Percentiles rank a stretch among this genome's conserved stretches.
These are phyloP conservation scores for Mycena chlorophos DNA, from an alignment of 768 basidiomycete genomes.

Conservation along the genomic window DNA sequence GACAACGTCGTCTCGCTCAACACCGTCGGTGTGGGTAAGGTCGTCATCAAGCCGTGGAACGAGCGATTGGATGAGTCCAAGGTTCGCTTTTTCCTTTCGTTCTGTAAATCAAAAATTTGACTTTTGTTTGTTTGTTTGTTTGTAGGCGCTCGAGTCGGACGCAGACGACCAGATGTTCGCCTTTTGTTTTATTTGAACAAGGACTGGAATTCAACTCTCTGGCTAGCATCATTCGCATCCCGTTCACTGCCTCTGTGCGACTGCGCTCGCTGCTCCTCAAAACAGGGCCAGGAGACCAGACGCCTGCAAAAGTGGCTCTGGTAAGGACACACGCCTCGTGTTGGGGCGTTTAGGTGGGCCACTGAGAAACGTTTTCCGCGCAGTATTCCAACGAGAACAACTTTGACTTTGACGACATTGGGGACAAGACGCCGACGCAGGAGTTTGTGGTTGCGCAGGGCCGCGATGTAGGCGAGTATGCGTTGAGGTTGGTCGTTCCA, in stretches of 20 bases:
- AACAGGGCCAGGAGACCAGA: constrained; percentile 77
- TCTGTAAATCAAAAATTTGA: constrained; percentile 1
- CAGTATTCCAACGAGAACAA: constrained; percentile 79
- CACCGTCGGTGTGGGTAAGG: constrained; percentile 47
- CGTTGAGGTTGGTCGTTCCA: constrained; percentile 61
- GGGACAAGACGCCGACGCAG: constrained; percentile 63
- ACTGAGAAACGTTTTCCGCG: not conserved
- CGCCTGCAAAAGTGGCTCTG: constrained; percentile 68
- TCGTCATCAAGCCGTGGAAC: constrained; percentile 87
- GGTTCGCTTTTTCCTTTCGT: constrained; percentile 53
- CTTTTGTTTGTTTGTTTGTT: constrained; percentile 7
- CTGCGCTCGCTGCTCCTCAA: constrained; percentile 81
- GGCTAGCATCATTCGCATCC: constrained; percentile 74
- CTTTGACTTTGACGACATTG: constrained; percentile 78
- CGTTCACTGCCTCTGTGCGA: constrained; percentile 86
- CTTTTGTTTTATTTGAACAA: constrained; percentile 6
- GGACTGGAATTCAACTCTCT: not conserved
- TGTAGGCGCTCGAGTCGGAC: constrained; percentile 82
- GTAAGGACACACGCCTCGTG: constrained; percentile 47
- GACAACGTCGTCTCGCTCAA: constrained; percentile 82
- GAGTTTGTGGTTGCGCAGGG: constrained; percentile 69
- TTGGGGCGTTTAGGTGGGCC: too few species aligned
- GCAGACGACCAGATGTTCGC: constrained; percentile 86
- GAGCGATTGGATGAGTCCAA: constrained; percentile 66
- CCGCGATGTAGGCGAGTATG: constrained; percentile 81